A percentile compares a stretch with the other conserved stretches of the same genome.
Conservation (phyloP, 176 grass and related monocot genomes). For the Oryza meridionalis region DNA sequence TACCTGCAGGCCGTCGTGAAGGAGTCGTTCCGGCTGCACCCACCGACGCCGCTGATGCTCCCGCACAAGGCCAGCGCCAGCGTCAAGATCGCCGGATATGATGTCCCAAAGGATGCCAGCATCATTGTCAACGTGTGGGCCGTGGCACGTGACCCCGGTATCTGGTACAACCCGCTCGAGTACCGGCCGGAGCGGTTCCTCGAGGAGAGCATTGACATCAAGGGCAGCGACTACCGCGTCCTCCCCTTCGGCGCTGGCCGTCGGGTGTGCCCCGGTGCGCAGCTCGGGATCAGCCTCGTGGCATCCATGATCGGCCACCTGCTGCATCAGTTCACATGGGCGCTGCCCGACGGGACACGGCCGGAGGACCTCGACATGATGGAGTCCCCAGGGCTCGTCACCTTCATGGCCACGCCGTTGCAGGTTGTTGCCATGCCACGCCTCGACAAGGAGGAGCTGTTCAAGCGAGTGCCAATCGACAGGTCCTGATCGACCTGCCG, state of each 20-base stretch:
- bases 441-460: slow-evolving; percentile 47
- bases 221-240: slow-evolving; percentile 63
- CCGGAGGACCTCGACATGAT: slow-evolving; percentile 53
- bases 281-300: slow-evolving; percentile 71
- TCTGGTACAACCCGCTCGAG: slow-evolving; percentile 60
- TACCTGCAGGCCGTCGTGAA: slow-evolving; percentile 65
- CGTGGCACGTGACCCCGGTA: slow-evolving; percentile 48
- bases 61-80: slow-evolving; percentile 50
- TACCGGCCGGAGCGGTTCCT: slow-evolving; percentile 60
- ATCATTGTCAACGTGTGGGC: slow-evolving; percentile 70
- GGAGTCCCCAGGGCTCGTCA: slow-evolving; percentile 56
- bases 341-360: slow-evolving; percentile 41
- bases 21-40: slow-evolving; percentile 68
- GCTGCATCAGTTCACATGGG: slow-evolving; percentile 64
- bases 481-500: slow-evolving; percentile 23
- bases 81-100: slow-evolving; percentile 60
- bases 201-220: slow-evolving; percentile 57
- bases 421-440: slow-evolving; percentile 52
- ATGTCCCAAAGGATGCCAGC: slow-evolving; percentile 58
- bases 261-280: slow-evolving; percentile 63
- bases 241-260: slow-evolving; percentile 66
- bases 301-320: slow-evolving; percentile 62
- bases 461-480: slow-evolving; percentile 46
- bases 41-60: slow-evolving; percentile 67
- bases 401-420: slow-evolving; percentile 65